Base-by-base conservation (phyloP, 768 basidiomycete species). In the Galerina marginata region DNA sequence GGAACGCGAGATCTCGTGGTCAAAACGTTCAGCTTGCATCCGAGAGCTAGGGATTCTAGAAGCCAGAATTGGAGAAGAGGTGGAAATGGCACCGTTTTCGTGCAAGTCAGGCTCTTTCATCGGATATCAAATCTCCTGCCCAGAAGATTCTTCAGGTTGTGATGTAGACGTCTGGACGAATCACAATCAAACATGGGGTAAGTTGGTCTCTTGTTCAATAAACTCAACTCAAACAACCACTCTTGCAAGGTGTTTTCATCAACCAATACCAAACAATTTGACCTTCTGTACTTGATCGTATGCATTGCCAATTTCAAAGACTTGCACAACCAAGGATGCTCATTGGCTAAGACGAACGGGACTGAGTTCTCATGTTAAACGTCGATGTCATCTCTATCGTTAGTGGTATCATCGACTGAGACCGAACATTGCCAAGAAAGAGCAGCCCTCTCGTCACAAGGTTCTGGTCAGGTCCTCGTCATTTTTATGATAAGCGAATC, bases 151-250 rank as follows among this genome's bases (percentile, higher is more conserved):
- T 36, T 55, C 54, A 16, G 60, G 61, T 12, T 72, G 71, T 44
- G 60, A 65, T 26, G 60, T 72, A 12, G 70, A 72, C 50, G 67
- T 72, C 25, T 72, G 71, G 71, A 66, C 71, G 10, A 72, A 72
- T 58, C 71, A 72, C 7, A 71, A 72, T 55, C 61, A 63, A 45
- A 72, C 71, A 12, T 72, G 69, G 71, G 71, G 71, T 72, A 39
- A 53, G 71, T 36, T 20, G 14, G 23, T 55, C 43, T 7, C 40
- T 33, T 50, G 2, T 26, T 10, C 29, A 23, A 11, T 50, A 25
- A 37, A 40, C 10, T 60, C 44, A 58, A 44, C 26, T 3, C 42
- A 15, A 36, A 25, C 23, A 9, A 20, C 25, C 48, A n/a, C 47
- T 26, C 38, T 23, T 33, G 29, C 4, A 6, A 72, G 71, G 71